A percentile compares a stretch with the other conserved stretches of the same genome.
phyloP scores from a whole-genome alignment of 169 alveolate species.

The Amoebophrya sp. region DNA sequence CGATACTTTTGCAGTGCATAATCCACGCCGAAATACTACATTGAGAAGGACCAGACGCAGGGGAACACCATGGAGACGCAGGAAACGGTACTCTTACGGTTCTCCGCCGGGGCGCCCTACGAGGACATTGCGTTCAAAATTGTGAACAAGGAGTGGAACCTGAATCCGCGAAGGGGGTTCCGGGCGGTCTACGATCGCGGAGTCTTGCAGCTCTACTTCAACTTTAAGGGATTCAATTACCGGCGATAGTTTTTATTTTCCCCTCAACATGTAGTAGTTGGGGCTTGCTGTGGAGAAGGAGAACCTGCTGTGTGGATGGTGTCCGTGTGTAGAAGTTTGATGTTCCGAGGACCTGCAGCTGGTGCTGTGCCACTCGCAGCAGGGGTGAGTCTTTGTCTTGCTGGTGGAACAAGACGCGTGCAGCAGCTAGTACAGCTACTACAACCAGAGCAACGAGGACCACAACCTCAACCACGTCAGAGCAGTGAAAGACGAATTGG shows the following conservation, averaged over 20 bases:
- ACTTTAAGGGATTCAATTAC: conserved; percentile 46
- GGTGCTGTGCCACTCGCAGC: too few species aligned
- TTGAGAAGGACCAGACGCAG: conserved; percentile 31
- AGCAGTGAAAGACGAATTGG: too few species aligned
- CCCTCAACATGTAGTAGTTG: background rate
- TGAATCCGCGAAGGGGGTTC: conserved; percentile 41
- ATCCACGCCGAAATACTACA: background rate
- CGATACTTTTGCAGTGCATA: background rate
- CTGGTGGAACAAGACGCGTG: too few species aligned
- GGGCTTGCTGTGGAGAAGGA: too few species aligned
- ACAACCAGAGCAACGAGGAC: too few species aligned
- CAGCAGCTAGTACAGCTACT: too few species aligned
- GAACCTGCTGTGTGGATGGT: too few species aligned
- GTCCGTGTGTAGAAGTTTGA: too few species aligned
- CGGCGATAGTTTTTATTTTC: conserved; percentile 30
- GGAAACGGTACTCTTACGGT: conserved; percentile 74
- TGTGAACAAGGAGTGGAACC: conserved; percentile 91
- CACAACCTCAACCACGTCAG: too few species aligned
- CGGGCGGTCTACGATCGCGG: conserved; percentile 51
- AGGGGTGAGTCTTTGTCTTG: too few species aligned
- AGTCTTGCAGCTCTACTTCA: conserved; percentile 51
- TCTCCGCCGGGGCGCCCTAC: conserved; percentile 95
- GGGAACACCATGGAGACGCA: conserved; percentile 44
- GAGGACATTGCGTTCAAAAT: conserved; percentile 92
- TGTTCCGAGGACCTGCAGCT: too few species aligned